Evolutionary conservation across 208 protist genomes (phyloP).

Genomic region (Leishmania braziliensis): DNA sequence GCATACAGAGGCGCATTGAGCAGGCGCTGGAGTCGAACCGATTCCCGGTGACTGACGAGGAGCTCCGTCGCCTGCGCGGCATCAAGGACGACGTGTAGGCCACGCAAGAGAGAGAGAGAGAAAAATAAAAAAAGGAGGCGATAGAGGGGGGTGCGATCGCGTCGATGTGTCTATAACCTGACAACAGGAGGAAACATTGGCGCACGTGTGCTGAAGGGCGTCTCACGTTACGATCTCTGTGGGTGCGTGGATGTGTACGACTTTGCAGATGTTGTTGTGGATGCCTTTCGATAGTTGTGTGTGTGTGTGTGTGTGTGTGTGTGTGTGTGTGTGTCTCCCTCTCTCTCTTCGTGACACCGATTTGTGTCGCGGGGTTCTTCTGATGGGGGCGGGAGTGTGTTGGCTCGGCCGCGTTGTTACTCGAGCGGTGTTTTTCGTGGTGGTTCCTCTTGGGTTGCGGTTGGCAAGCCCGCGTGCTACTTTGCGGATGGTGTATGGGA

Average conservation of each 20-base stretch:
- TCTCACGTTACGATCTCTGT: not conserved
- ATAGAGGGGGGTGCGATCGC: not conserved
- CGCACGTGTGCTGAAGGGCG: not conserved
- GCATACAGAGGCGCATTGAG: conserved; percentile 81
- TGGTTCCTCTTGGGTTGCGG: not conserved
- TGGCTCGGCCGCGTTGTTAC: not conserved
- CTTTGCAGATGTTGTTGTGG: not conserved
- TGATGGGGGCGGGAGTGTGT: not conserved
- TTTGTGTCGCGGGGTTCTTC: not conserved
- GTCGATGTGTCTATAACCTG: not conserved
- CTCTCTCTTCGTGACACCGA: not conserved
- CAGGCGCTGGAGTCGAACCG: conserved; percentile 63
- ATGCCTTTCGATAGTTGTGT: not conserved
- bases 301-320: not conserved
- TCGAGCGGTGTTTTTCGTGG: not conserved
- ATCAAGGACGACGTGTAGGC: conserved; percentile 37
- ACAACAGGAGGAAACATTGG: not conserved
- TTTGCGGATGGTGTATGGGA: not conserved
- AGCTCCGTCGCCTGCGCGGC: conserved; percentile 65
- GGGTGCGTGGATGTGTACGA: not conserved
- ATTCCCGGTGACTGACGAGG: conserved; percentile 80
- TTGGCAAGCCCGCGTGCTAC: not conserved
- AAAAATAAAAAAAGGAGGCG: not conserved
- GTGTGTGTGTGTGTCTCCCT: not conserved
- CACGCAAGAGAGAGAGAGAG: not conserved